A percentile compares a stretch with the other conserved stretches of the same genome.
These are phyloP conservation scores for Psophocarpus tetragonolobus DNA, from an alignment of 306 rosid species.

Conservation along the genomic window DNA sequence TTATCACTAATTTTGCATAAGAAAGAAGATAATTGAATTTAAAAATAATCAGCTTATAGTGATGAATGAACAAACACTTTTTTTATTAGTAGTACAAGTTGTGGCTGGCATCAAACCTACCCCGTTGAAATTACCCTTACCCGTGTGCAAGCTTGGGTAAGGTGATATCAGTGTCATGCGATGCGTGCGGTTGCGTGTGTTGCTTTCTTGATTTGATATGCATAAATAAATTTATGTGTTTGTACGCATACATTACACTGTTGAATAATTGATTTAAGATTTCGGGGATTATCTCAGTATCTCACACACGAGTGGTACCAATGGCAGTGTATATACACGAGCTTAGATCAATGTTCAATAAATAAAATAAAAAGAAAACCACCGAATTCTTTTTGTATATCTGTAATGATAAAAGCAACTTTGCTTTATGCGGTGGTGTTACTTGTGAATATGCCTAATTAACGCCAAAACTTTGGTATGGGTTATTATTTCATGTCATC, in stretches of 20 bases:
- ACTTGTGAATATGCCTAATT: conserved; percentile 38
- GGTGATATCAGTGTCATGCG: conserved; percentile 42
- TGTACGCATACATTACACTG: background rate
- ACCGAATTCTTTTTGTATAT: conserved; percentile 30
- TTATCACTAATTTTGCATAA: background rate
- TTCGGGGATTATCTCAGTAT: conserved; percentile 16
- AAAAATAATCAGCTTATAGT: background rate
- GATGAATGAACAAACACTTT: background rate
- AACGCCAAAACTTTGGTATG: conserved; percentile 39
- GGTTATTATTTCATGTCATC: conserved; percentile 44
- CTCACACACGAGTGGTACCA: conserved; percentile 33
- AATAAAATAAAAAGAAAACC: background rate
- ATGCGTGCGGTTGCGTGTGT: conserved; percentile 47
- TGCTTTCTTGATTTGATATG: conserved; percentile 39
- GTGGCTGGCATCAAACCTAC: conserved; percentile 26
- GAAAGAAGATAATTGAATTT: background rate
- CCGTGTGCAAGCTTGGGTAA: conserved; percentile 6
- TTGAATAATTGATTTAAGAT: conserved; percentile 39
- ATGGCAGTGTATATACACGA: background rate
- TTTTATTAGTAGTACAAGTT: background rate
- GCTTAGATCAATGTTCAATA: too few species aligned
- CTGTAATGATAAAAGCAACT: conserved; percentile 32
- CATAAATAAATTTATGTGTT: background rate
- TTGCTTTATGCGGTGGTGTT: conserved; percentile 30
- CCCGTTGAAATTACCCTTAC: conserved; percentile 23